A percentile compares a stretch with the other conserved stretches of the same genome.
Evolutionary conservation across 345 rosid genomes (phyloP).

Genomic region (Brassica juncea): DNA sequence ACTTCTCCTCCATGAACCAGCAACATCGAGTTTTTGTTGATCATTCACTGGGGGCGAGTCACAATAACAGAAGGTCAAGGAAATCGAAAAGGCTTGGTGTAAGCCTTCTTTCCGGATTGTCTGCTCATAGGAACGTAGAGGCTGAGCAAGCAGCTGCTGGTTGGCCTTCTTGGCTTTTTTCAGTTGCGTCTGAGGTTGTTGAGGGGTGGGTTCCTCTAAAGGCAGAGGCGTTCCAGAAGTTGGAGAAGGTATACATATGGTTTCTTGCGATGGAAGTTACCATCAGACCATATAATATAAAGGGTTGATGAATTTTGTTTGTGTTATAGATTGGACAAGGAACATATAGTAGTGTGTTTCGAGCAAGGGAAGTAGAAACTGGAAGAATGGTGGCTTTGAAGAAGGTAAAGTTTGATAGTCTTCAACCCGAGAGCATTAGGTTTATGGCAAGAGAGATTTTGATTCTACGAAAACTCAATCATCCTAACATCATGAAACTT

Average conservation of each 20-base stretch:
- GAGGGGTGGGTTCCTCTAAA: conserved; percentile 70
- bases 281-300: background rate
- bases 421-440: conserved; percentile 72
- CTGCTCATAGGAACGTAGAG: conserved; percentile 45
- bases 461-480: conserved; percentile 75
- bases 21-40: conserved; percentile 35
- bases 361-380: conserved; percentile 67
- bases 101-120: conserved; percentile 46
- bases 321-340: conserved; percentile 79
- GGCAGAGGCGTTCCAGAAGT: conserved; percentile 71
- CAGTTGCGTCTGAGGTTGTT: conserved; percentile 70
- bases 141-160: conserved; percentile 74
- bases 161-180: conserved; percentile 79
- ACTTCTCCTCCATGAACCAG: conserved; percentile 33
- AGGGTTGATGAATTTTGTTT: background rate
- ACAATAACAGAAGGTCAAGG: conserved; percentile 35
- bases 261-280: conserved; percentile 32
- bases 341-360: conserved; percentile 79
- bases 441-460: conserved; percentile 80
- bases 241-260: conserved; percentile 59
- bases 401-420: conserved; percentile 74
- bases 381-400: conserved; percentile 76
- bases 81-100: conserved; percentile 40
- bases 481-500: conserved; percentile 71
- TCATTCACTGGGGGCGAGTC: conserved; percentile 35